Percentiles rank a stretch among this genome's conserved stretches.
Evolutionary conservation across 2,329 filamentous ascomycete genomes (phyloP).

Genomic region (Beauveria caledonica): DNA sequence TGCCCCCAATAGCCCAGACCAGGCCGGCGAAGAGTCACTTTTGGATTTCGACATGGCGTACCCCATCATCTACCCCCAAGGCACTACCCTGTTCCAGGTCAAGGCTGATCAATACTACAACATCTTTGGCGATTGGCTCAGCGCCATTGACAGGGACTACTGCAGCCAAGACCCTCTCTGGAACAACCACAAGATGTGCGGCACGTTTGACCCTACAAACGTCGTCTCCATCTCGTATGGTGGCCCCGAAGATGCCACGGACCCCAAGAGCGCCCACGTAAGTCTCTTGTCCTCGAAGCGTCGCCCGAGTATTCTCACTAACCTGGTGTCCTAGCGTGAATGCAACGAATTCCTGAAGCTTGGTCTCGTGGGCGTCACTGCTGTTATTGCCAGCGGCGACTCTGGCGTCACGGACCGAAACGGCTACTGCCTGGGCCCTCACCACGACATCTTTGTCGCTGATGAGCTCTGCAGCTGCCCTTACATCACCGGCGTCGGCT

Average conservation of each 20-base stretch:
- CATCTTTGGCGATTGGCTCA: constrained; percentile 35
- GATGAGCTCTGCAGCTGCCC: constrained; percentile 28
- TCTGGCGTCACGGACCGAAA: constrained; percentile 5
- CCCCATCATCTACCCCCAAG: constrained; percentile 43
- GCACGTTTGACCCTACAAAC: constrained; percentile 13
- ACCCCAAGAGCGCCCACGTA: constrained; percentile 25
- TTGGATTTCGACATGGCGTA: constrained; percentile 46
- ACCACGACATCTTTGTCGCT: constrained; percentile 30
- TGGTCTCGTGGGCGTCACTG: constrained; percentile 29
- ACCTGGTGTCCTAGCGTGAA: constrained; percentile 26
- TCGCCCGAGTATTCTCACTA: neutral
- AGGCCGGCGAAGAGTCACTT: constrained; percentile 37
- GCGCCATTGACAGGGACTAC: constrained; percentile 38
- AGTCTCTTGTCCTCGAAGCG: constrained; percentile 17
- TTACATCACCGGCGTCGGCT: constrained; percentile 40
- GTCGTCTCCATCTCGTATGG: constrained; percentile 37
- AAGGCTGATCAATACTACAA: constrained; percentile 29
- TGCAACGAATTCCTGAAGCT: constrained; percentile 36
- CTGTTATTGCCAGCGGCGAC: constrained; percentile 31
- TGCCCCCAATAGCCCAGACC: constrained; percentile 28
- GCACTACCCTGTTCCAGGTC: constrained; percentile 39
- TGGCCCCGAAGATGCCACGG: constrained; percentile 36
- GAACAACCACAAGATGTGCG: constrained; percentile 16
- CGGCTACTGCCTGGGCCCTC: constrained; percentile 13
- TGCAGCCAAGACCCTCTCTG: constrained; percentile 20